A percentile compares a stretch with the other conserved stretches of the same genome.
These are phyloP conservation scores for Coleophoma crateriformis DNA, from an alignment of 2,329 filamentous ascomycete genomes.

Conservation along the genomic window DNA sequence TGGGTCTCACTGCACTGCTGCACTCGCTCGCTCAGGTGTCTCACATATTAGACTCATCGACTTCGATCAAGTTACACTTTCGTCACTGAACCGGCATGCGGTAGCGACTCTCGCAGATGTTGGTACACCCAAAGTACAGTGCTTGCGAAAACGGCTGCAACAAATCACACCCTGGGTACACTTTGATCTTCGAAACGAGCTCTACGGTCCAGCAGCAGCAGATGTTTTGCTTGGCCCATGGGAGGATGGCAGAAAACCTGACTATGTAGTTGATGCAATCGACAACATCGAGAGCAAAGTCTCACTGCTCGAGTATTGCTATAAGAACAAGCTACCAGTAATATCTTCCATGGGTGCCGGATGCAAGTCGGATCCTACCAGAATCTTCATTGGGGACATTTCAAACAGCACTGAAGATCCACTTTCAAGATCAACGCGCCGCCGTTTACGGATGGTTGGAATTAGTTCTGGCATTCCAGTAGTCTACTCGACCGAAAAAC, in stretches of 20 bases:
- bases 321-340: conserved; percentile 70
- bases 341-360: conserved; percentile 96
- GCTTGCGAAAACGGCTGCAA: conserved; percentile 71
- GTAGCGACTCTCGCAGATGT: conserved; percentile 93
- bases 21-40: conserved; percentile 84
- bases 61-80: conserved; percentile 95
- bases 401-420: conserved; percentile 82
- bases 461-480: conserved; percentile 83
- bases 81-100: conserved; percentile 91
- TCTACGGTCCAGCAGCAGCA: conserved; percentile 68
- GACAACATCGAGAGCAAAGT: conserved; percentile 99
- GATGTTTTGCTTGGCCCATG: conserved; percentile 62
- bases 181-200: conserved; percentile 80
- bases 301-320: conserved; percentile 80
- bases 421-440: conserved; percentile 76
- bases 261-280: conserved; percentile 94
- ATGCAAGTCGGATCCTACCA: conserved; percentile 81
- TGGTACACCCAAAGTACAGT: conserved; percentile 85
- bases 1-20: conserved; percentile 83
- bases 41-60: conserved; percentile 85
- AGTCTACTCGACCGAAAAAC: conserved; percentile 88
- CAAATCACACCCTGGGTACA: conserved; percentile 88
- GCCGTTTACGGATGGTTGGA: conserved; percentile 66
- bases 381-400: conserved; percentile 88
- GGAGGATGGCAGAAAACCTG: conserved; percentile 57